Evolutionary conservation across 148 eudicot genomes (phyloP), one percentile per base, ranked within the genome.

Genomic region (Cornus florida): DNA sequence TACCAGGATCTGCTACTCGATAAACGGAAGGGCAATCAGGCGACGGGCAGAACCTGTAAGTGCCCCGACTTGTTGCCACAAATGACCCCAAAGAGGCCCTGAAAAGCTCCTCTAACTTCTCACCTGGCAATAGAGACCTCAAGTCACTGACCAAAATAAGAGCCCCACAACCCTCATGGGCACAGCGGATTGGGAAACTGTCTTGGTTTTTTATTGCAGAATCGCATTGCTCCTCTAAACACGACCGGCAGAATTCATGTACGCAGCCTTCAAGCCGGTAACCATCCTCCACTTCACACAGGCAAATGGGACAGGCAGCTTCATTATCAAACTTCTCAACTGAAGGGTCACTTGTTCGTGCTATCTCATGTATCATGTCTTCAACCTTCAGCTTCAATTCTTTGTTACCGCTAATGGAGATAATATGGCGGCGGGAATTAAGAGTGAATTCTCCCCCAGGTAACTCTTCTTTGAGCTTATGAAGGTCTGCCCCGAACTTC

Each of bases 21-120:
- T 69, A 69, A 69, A 69, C 48, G 17, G 72, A 35, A 69, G 72
- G 72, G 72, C 72, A 69, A 43, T 69, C 72, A 19, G 72, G 72
- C 17, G 50, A 69, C 6, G 46, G 72, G 72, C 72, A 69, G 39
- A 69, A 69, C 72, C 22, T 69, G 72, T 35, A 69, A 31, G 35
- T 69, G 20, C 48, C 48, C 35, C 72, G 48, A 69, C 72, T 69
- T 33, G 72, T 16, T 69, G 46, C 72, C 11, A 69, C 48, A 69
- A 69, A 69, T 69, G 72, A 22, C 43, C 72, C 48, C 48, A 69
- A 20, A 17, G 50, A 69, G 17, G 72, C 72, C 23, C 72, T 35
- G 72, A 69, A 69, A 20, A 69, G 46, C 35, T 69, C 72, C 39
- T 69, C 72, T 7, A 69, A 69, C 72, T 69, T 69, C 19, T 69